Evolutionary conservation across 495 filamentous ascomycete genomes (phyloP).

Genomic region (Tuber borchii): DNA sequence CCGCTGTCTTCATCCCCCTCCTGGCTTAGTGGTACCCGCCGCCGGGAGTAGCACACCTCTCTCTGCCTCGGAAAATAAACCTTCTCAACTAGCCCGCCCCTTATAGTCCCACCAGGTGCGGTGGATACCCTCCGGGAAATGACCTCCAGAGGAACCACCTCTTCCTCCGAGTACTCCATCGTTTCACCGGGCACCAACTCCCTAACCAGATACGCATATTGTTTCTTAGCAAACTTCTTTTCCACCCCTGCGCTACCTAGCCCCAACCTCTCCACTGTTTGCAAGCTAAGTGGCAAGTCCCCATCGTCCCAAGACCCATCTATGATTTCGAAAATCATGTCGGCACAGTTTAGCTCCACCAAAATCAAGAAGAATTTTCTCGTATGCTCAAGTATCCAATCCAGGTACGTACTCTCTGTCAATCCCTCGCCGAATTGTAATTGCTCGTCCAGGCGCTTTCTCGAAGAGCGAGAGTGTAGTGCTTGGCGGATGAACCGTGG

Average conservation of each 20-base stretch:
- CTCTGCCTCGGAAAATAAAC: conserved; percentile 58
- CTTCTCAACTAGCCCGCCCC: conserved; percentile 56
- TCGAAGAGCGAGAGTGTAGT: conserved; percentile 24
- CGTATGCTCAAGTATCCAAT: conserved; percentile 79
- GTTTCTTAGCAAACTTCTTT: conserved; percentile 68
- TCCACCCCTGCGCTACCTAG: conserved; percentile 55
- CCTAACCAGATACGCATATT: conserved; percentile 73
- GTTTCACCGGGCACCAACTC: conserved; percentile 65
- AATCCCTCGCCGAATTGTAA: conserved; percentile 79
- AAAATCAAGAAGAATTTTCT: conserved; percentile 77
- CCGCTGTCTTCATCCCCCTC: conserved; percentile 37
- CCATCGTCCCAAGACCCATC: conserved; percentile 84
- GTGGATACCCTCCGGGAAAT: conserved; percentile 50
- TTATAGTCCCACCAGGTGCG: conserved; percentile 46
- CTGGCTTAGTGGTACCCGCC: conserved; percentile 54
- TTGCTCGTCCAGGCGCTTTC: conserved; percentile 57
- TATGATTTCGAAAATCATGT: conserved; percentile 77
- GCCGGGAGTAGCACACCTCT: conserved; percentile 60
- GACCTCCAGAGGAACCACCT: conserved; percentile 69
- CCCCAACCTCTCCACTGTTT: conserved; percentile 60
- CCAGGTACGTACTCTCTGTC: conserved; percentile 84
- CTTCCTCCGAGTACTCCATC: conserved; percentile 65
- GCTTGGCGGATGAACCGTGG: conserved; percentile 28
- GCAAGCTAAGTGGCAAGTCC: conserved; percentile 72
- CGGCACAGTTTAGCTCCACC: conserved; percentile 68